Conservation (phyloP, 495 filamentous ascomycete genomes). For the Penicillium parvum region DNA sequence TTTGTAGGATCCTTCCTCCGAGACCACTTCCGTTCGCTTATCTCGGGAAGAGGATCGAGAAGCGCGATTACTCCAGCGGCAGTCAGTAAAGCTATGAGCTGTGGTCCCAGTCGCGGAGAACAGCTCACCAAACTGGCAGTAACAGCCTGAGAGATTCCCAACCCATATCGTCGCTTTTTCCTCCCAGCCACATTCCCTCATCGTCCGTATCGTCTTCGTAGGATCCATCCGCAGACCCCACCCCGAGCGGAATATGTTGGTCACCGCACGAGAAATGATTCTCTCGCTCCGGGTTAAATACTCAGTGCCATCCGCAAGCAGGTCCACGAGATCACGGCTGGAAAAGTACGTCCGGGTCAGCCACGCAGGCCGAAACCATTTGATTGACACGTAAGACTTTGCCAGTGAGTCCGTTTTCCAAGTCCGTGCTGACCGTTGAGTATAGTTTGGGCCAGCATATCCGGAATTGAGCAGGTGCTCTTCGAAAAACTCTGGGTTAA, state of each 20-base stretch:
- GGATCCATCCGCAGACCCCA: slow-evolving; percentile 10
- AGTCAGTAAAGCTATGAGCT: not conserved
- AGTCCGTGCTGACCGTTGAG: slow-evolving; percentile 2
- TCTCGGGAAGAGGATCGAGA: slow-evolving; percentile 10
- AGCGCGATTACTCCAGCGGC: slow-evolving; percentile 6
- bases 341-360: slow-evolving; percentile 11
- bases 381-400: slow-evolving; percentile 8
- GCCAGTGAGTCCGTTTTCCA: slow-evolving; percentile 7
- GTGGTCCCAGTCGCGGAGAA: not conserved
- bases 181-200: slow-evolving; percentile 9
- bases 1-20: not conserved
- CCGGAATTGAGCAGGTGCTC: slow-evolving; percentile 14
- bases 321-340: not conserved
- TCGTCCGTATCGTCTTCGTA: not conserved
- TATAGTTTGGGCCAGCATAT: slow-evolving; percentile 3
- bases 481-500: slow-evolving; percentile 17
- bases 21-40: not conserved
- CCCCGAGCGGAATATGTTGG: slow-evolving; percentile 12
- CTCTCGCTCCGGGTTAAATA: not conserved
- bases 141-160: not conserved
- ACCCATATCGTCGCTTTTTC: slow-evolving; percentile 14
- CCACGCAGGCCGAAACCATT: slow-evolving; percentile 13
- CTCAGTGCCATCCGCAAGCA: not conserved
- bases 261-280: not conserved
- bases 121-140: slow-evolving; percentile 7